Base-by-base conservation (phyloP, 139 green algal species). In the Picochlorum sp. region DNA sequence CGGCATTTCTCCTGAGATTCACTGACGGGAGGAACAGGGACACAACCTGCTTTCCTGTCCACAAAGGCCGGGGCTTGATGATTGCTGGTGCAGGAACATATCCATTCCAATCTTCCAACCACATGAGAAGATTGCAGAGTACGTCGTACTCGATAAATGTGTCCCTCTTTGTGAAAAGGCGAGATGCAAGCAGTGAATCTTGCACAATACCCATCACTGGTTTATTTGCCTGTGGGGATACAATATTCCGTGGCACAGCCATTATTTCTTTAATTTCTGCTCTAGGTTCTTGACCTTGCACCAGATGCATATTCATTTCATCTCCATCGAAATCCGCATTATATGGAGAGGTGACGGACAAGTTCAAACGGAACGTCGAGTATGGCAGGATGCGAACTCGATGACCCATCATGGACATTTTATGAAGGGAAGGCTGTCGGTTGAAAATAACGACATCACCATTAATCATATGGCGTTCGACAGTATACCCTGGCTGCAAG, bases 291-390 rank as follows among this genome's bases (percentile, higher is more conserved):
- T 90, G 88, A 18, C 79, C 86, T 79, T 97, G 92, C 38, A 86
- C 87, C 31, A 98, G 83, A 78, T 99, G 94, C 94, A 99, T 98
- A 88, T 99, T 99, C 94, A 99, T 99, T 81, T 99, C 94, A 70
- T 99, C 94, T 20, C 94, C 94, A 66, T 99, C 94, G 78, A 99
- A 99, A 74, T 99, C 94, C 55, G 94, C 94, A 77, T 99, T 99
- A 88, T 99, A 99, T n/a, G 94, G 94, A 37, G 87, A 91, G 4
- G 94, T 99, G 49, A 99, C 94, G 9, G 80, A 86, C 20, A 98
- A 81, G 77, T 97, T 97, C 37, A 97, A 78, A 15, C 91, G 77
- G 71, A 92, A 94, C 9, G 90, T 95, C 51, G 82, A 92, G 77
- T 91, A 94, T 15, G 88, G 89, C 79, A 99, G 82, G 75, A 99